phyloP scores from a whole-genome alignment of 202 grass and related monocot species.

The Brachypodium distachyon region DNA sequence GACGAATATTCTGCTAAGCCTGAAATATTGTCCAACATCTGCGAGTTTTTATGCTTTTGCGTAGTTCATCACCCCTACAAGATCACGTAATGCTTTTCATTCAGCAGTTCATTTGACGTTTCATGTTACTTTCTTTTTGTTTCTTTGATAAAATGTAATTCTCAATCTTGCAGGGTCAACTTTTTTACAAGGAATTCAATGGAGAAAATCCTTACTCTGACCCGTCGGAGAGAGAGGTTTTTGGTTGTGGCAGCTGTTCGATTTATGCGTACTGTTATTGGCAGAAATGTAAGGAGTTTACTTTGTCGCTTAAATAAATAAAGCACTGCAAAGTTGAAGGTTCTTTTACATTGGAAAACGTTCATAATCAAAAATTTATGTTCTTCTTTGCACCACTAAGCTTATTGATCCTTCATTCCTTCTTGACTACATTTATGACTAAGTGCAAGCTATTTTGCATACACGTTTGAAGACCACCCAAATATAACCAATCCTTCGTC shows the following conservation, averaged over 20 bases:
- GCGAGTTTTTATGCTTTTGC: constrained; percentile 82
- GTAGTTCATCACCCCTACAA: constrained; percentile 56
- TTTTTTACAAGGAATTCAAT: constrained; percentile 57
- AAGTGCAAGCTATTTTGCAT: no score
- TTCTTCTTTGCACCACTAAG: neutral
- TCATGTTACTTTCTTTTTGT: neutral
- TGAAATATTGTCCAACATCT: constrained; percentile 78
- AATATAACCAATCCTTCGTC: neutral
- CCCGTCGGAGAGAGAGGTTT: constrained; percentile 55
- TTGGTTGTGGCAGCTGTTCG: constrained; percentile 72
- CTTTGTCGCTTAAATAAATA: neutral
- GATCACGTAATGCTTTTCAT: constrained; percentile 56
- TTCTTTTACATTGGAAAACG: neutral
- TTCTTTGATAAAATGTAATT: constrained; percentile 20
- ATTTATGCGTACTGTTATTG: constrained; percentile 69
- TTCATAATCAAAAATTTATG: neutral
- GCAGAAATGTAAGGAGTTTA: constrained; percentile 53
- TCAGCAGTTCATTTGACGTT: neutral
- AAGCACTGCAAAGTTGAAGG: constrained; percentile 1
- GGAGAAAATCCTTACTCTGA: constrained; percentile 74
- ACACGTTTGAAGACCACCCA: neutral
- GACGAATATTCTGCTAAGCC: constrained; percentile 31
- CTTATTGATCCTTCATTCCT: neutral
- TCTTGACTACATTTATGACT: neutral
- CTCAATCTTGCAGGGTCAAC: constrained; percentile 43